Conservation (phyloP, 2,329 filamentous ascomycete species). For the Triangularia setosa region DNA sequence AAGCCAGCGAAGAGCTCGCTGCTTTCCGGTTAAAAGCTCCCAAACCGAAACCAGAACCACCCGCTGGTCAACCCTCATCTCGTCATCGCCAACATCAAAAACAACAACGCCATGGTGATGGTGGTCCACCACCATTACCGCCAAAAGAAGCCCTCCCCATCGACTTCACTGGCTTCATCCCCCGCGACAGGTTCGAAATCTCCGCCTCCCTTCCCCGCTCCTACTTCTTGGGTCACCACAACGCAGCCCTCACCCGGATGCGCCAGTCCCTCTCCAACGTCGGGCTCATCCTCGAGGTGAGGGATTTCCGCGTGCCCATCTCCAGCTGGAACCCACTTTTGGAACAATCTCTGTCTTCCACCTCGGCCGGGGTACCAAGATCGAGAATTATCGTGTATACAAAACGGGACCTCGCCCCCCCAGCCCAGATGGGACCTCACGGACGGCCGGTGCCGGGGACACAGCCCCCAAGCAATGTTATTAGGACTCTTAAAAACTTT, state of each 20-base stretch:
- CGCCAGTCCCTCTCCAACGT: slow-evolving; percentile 74
- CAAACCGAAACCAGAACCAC: background rate
- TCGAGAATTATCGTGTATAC: slow-evolving; percentile 85
- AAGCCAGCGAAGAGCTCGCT: background rate
- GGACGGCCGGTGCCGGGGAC: slow-evolving; percentile 87
- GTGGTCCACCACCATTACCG: background rate
- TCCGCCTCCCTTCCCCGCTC: slow-evolving; percentile 75
- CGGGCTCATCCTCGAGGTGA: slow-evolving; percentile 88
- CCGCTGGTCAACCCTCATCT: background rate
- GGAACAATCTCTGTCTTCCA: slow-evolving; percentile 72
- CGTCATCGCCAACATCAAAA: background rate
- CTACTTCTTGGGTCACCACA: slow-evolving; percentile 94
- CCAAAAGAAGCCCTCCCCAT: background rate
- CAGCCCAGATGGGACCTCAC: slow-evolving; percentile 66
- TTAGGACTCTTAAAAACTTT: slow-evolving; percentile 24
- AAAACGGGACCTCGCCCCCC: slow-evolving; percentile 69
- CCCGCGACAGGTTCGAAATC: slow-evolving; percentile 68
- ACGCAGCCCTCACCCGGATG: slow-evolving; percentile 76
- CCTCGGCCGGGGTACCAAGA: slow-evolving; percentile 64
- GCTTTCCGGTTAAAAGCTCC: background rate
- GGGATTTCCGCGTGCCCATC: slow-evolving; percentile 86
- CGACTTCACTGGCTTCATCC: slow-evolving; percentile 30
- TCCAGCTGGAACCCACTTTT: slow-evolving; percentile 89
- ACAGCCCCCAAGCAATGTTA: slow-evolving; percentile 45
- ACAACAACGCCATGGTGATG: background rate